phyloP scores from a whole-genome alignment of 495 filamentous ascomycete species.

The Amniculicola lignicola region DNA sequence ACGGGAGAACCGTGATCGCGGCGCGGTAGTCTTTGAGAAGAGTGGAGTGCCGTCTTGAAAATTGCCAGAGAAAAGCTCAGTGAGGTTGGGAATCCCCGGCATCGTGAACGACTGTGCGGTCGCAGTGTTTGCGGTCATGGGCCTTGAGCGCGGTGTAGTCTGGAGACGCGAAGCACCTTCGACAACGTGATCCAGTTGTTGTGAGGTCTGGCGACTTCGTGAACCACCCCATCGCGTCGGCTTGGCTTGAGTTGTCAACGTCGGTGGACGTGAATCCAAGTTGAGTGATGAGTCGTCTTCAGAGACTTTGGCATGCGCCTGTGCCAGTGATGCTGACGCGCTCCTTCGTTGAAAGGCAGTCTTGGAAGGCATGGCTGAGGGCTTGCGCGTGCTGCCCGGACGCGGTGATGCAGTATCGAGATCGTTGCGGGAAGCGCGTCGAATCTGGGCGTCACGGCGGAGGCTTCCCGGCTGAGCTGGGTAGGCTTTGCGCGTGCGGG shows the following conservation, averaged over 20 bases:
- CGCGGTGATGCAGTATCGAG: constrained; percentile 16
- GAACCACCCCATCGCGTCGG: constrained; percentile 55
- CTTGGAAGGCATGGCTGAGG: constrained; percentile 1
- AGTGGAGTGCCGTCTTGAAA: constrained; percentile 65
- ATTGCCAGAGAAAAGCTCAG: constrained; percentile 66
- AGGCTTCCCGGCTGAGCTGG: constrained; percentile 28
- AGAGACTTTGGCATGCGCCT: constrained; percentile 56
- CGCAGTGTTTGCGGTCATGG: constrained; percentile 27
- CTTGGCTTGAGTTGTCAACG: constrained; percentile 47
- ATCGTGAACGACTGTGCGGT: constrained; percentile 62
- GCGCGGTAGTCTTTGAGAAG: constrained; percentile 51
- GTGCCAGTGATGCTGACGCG: constrained; percentile 48
- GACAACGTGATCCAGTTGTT: constrained; percentile 15
- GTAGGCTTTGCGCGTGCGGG: constrained; percentile 27
- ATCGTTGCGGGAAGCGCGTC: constrained; percentile 32
- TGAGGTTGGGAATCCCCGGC: constrained; percentile 66
- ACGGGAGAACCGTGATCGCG: constrained; percentile 56
- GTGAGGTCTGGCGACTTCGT: constrained; percentile 48
- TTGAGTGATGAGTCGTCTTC: constrained; percentile 55
- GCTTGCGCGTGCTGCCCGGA: constrained; percentile 21
- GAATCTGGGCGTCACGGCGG: constrained; percentile 35
- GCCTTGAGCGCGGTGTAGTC: constrained; percentile 24
- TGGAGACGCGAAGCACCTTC: constrained; percentile 6
- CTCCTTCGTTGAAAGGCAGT: constrained; percentile 18
- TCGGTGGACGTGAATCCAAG: constrained; percentile 54